Evolutionary conservation across 106 monocot species (phyloP).

Genomic region (Dioscorea dumetorum): DNA sequence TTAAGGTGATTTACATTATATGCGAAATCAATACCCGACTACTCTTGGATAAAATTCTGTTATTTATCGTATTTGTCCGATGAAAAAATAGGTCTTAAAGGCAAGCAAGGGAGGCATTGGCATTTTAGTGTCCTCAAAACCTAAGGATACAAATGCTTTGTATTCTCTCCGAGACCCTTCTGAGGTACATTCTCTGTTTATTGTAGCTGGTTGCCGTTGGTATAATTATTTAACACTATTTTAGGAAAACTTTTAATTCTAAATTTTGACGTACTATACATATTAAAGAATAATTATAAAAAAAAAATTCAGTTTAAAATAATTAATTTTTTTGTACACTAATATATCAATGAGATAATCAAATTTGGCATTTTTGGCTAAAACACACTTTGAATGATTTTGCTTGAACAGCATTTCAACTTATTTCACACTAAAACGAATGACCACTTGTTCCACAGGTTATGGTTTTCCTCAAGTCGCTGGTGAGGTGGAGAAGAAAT

Average conservation of each 20-base stretch:
- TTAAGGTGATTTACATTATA: conserved; percentile 43
- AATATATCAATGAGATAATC: no score
- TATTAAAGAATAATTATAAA: no score
- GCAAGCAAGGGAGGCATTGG: conserved; percentile 52
- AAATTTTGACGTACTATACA: no score
- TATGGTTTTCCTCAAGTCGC: conserved; percentile 56
- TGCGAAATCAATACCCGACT: neutral
- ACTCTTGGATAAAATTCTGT: neutral
- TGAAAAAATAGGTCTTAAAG: conserved; percentile 34
- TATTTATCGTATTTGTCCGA: neutral
- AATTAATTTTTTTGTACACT: no score
- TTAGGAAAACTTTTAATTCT: no score
- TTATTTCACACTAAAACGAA: neutral
- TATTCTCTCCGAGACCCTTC: conserved; percentile 74
- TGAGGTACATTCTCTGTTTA: conserved; percentile 37
- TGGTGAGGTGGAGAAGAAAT: conserved; percentile 58
- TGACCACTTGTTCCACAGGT: conserved; percentile 30
- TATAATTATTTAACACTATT: no score
- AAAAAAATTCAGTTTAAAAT: no score
- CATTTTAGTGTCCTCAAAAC: conserved; percentile 72
- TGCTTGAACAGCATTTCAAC: no score
- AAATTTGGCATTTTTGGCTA: no score
- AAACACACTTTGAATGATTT: no score
- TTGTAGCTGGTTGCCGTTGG: neutral
- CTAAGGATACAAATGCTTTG: conserved; percentile 64